Evolutionary conservation across 305 asterid genomes (phyloP), one percentile per base, ranked within the genome.

Genomic region (Nicotiana rustica): DNA sequence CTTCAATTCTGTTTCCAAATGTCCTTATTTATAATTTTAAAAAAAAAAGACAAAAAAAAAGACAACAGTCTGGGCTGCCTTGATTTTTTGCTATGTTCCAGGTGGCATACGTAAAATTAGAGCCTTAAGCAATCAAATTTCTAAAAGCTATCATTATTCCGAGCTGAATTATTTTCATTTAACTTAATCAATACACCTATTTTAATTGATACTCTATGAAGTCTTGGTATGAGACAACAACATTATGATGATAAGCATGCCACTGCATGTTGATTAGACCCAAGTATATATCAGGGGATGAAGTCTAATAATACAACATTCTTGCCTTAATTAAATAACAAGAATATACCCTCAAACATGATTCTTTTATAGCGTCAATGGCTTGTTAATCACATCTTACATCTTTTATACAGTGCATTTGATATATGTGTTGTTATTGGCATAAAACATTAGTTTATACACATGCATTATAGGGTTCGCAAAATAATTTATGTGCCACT

Each of bases 341-440:
- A 69, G 55, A 6, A 36, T 9, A 36, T 31, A 17, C 76, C 17
- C 8, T 36, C 29, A 33, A 33, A 35, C n/a, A 67, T 35, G 47
- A n/a, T n/a, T 10, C 10, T 69, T 69, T 38, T n/a, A 38, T 10
- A n/a, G 33, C n/a, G n/a, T 5, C 33, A 38, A 67, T 36, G n/a
- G 76, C 55, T 36, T 67, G 76, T 67, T 17, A 21, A 67, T 67
- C 55, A 67, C 29, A 67, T 35, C 31, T 67, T 67, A 9, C 55
- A 67, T 67, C 15, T 17, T 35, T 8, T 67, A 36, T 67, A 8
- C 52, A 35, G 3, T 67, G 55, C 15, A 67, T 67, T 35, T 67
- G 55, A 67, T 67, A 35, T 67, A 52, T 35, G 76, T 35, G n/a
- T 36, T 14, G 10, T 8, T 15, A 14, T 67, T 64, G 25, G 18